Base-by-base conservation (phyloP, 2,329 filamentous ascomycete species). In the Venturia aucupariae region DNA sequence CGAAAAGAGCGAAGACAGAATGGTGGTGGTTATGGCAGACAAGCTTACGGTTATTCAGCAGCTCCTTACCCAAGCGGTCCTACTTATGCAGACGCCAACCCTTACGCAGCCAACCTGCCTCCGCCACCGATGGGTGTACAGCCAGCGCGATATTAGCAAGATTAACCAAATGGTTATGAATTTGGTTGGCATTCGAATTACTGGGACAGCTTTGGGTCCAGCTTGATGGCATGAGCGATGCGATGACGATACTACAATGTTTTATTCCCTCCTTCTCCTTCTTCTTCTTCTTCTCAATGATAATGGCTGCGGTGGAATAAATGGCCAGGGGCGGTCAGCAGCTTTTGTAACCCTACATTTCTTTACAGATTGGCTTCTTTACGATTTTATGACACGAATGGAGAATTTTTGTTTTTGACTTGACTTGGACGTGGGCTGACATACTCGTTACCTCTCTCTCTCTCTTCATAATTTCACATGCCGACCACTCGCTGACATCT, bases 121-220 rank as follows among this genome's bases (percentile, higher is more conserved):
- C 63, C 63, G 10, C 63, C 63, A 19, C 63, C 63, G 38, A 64
- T 64, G 63, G 63, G 63, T 38, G 32, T 38, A n/a, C 41, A 32
- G 60, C 39, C 15, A 38, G 30, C 24, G 51, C 32, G 42, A 5
- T 62, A 60, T 60, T 60, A 57, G 27, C 51, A 35, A 22, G 51
- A 35, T n/a, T 30, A 2, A 35, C 22, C 8, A 57, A 1, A 11
- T 22, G 51, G 30, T 35, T 57, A 57, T 57, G 30, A 17, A 57
- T n/a, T 35, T 57, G 51, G 19, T 57, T 35, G 27, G 51, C 27
- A 22, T 38, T 57, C 27, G 46, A 22, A 55, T 11, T 55, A 35
- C 24, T 57, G 51, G 51, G 30, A 35, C 27, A 32, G 10, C 30
- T 57, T 57, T 35, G 27, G 30, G 30, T 35, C 51, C 51, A 19